Evolutionary conservation across 163 green algal species (phyloP), one percentile per base, ranked within the genome.

Genomic region (Scenedesmus sp.): DNA sequence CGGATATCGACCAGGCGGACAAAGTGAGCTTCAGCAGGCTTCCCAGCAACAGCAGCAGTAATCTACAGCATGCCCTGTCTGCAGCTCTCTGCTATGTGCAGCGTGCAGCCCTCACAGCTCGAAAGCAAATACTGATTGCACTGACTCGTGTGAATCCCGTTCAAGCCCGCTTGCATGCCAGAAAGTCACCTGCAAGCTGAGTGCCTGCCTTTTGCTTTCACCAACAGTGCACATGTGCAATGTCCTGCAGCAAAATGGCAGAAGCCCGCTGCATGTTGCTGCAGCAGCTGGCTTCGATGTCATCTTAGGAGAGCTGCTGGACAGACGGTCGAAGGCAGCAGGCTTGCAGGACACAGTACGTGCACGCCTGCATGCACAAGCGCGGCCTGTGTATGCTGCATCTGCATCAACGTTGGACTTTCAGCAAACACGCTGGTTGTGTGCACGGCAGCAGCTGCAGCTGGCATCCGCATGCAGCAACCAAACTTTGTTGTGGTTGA

Each of bases 281-380:
- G 85, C 85, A 13, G 62, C 62, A 64, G 46, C 64, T 52, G 85
- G 85, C 15, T 89, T 67, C 55, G 85, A 89, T 66, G 85, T 89
- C 5, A 89, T 89, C 5, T 7, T 89, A 3, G 85, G 57, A 54
- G 85, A 89, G 64, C 62, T 89, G 64, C 85, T 89, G n/a, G 85
- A 89, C 34, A 82, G 85, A 34, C 73, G 57, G n/a, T 56, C 59
- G 7, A 88, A 76, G n/a, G 57, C 57, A 79, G 70, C 70, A 74
- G 52, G 23, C 57, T 46, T 88, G n/a, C 83, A 88, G 70, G 70
- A 79, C 23, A 52, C 46, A 23, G 70, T 79, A 52, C 6, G 70
- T 23, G 23, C 70, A 88, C 9, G 23, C 70, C 18, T 79, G 23
- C 23, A 79, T 79, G 70, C 70, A 60, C 10, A 84, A 84, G 77